Evolutionary conservation across 441 rosid genomes (phyloP).

Genomic region (Rhodomyrtus psidioides): DNA sequence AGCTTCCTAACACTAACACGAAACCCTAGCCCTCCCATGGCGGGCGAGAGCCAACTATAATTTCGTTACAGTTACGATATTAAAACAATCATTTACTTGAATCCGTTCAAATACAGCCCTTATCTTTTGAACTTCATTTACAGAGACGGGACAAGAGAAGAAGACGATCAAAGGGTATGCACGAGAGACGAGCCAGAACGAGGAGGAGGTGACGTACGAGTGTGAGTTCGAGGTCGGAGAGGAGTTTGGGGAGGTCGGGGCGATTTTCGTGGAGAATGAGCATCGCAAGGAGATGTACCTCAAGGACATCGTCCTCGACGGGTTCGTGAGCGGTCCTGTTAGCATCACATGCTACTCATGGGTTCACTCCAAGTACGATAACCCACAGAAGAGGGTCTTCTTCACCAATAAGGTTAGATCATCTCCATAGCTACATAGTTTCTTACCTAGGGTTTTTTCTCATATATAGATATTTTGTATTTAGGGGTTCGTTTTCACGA

Average conservation of each 20-base stretch:
- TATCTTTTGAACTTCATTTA: neutral
- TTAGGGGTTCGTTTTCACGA: neutral
- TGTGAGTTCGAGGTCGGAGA: conserved; percentile 36
- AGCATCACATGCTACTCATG: conserved; percentile 41
- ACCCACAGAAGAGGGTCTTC: conserved; percentile 43
- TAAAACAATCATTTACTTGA: neutral
- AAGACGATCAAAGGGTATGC: conserved; percentile 34
- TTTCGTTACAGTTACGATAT: neutral
- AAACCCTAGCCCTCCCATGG: neutral
- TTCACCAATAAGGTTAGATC: conserved; percentile 46
- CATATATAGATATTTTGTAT: neutral
- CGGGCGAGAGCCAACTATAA: neutral
- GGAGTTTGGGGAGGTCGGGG: conserved; percentile 57
- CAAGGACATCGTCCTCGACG: conserved; percentile 32
- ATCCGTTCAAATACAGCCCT: neutral
- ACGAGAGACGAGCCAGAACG: conserved; percentile 8
- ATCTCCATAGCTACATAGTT: neutral
- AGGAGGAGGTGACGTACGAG: conserved; percentile 27
- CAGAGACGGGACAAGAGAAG: conserved; percentile 34
- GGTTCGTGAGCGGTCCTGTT: conserved; percentile 23
- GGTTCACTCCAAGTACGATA: conserved; percentile 40
- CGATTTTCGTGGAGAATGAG: conserved; percentile 49
- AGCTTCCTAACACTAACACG: neutral
- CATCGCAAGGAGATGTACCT: conserved; percentile 49
- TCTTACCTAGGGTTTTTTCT: neutral